These are phyloP conservation scores for Fusarium sp. DNA, from an alignment of 2,329 filamentous ascomycete species.

Conservation along the genomic window DNA sequence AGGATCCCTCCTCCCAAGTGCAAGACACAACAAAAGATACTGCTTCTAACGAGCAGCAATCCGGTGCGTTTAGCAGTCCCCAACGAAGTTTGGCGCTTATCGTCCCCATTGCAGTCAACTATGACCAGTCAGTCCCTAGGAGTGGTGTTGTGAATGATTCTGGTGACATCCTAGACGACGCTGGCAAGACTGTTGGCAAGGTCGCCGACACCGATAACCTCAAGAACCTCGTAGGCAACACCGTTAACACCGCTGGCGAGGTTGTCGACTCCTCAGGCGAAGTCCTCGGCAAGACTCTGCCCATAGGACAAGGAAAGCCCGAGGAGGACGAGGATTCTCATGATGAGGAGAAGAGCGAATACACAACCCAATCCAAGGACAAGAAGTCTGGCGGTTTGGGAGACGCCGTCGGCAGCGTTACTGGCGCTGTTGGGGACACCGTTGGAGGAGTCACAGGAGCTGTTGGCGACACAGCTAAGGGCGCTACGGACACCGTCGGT, in stretches of 20 bases:
- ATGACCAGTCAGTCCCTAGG: constrained; percentile 47
- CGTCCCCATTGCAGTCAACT: constrained; percentile 46
- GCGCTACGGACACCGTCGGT: constrained; percentile 8
- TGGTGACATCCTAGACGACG: constrained; percentile 58
- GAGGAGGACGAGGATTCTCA: constrained; percentile 34
- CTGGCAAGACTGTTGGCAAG: constrained; percentile 57
- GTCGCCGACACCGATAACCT: constrained; percentile 54
- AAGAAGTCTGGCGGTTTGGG: constrained; percentile 48
- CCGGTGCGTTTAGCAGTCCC: constrained; percentile 46
- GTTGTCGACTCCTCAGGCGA: constrained; percentile 53
- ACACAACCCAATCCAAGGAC: constrained; percentile 52
- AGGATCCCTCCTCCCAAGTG: constrained; percentile 45
- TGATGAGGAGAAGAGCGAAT: constrained; percentile 51
- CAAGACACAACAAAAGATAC: constrained; percentile 48
- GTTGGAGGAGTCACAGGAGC: constrained; percentile 13
- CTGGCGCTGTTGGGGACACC: constrained; percentile 19
- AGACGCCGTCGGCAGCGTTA: constrained; percentile 18
- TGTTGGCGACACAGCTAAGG: constrained; percentile 26
- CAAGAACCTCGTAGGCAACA: constrained; percentile 56
- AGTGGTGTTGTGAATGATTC: constrained; percentile 57
- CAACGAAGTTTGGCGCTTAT: constrained; percentile 42
- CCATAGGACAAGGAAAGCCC: constrained; percentile 47
- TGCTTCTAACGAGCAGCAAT: constrained; percentile 42
- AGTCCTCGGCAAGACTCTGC: constrained; percentile 55
- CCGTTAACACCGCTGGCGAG: constrained; percentile 52